Evolutionary conservation across 345 rosid species (phyloP).

Genomic region (Hypericum perforatum): DNA sequence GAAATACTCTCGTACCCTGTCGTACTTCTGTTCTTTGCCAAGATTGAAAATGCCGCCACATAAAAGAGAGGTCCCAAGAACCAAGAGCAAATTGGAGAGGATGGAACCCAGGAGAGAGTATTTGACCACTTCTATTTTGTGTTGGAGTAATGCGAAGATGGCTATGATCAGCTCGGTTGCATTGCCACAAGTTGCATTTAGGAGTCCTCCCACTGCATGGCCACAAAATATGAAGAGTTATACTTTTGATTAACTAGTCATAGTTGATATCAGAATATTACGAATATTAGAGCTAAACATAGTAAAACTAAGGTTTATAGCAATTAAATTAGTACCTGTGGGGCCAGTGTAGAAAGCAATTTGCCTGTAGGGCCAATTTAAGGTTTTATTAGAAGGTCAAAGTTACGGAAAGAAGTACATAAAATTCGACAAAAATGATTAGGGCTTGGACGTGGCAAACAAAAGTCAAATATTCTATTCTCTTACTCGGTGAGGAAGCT

Average conservation of each 20-base stretch:
- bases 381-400: neutral
- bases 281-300: neutral
- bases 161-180: conserved; percentile 90
- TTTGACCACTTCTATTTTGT: conserved; percentile 66
- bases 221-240: neutral
- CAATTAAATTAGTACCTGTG: conserved; percentile 40
- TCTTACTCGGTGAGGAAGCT: conserved; percentile 94
- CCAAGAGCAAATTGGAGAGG: conserved; percentile 82
- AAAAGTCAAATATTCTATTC: neutral
- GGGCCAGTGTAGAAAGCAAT: conserved; percentile 79
- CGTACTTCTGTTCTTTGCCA: conserved; percentile 58
- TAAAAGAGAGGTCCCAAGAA: conserved; percentile 81
- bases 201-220: conserved; percentile 66
- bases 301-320: no score
- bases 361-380: conserved; percentile 48
- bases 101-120: conserved; percentile 81
- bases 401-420: neutral
- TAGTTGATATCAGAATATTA: neutral
- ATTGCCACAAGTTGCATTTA: conserved; percentile 94
- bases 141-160: conserved; percentile 48
- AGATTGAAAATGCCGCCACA: conserved; percentile 82
- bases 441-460: neutral
- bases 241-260: no score
- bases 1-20: conserved; percentile 36
- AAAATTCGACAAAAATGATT: conserved; percentile 1